Base-by-base conservation (phyloP, 768 basidiomycete species). In the Albatrellus ellisii region DNA sequence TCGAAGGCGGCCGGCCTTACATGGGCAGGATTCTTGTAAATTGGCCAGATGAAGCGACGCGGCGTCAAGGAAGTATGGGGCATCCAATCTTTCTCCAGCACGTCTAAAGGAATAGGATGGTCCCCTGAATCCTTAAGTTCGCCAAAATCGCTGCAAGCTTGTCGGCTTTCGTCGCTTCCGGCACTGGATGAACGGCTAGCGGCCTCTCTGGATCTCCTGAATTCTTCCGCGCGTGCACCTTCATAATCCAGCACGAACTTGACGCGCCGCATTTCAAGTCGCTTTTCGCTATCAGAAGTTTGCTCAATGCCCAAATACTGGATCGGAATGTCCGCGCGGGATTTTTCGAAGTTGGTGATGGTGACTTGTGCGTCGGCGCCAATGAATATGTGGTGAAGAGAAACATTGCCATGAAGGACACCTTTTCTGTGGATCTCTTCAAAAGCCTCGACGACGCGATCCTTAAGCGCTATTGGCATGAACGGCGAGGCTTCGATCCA, bases 401-500 rank as follows among this genome's bases (percentile, higher is more conserved):
- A 52, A 4, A 53, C 49, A 44, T 57, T 41, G 24, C 55, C 58
- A 42, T 61, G 52, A 41, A 65, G 26, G 46, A 66, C 48, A 46
- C 66, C 57, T 35, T 39, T 11, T 41, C 50, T 42, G 51, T 63
- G 59, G 46, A 70, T 53, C 46, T 66, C 62, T 42, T 64, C 56
- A 46, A 70, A 72, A 8, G 75, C 70, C 3, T 62, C 61, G 8
- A 80, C 54, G 43, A 71, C 68, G 25, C 61, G 61, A 42, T 68
- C 61, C 56, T 79, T 79, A 41, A 77, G 56, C 9, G 64, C 54
- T 6, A 56, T 49, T 3, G 77, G 74, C 75, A 80, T 79, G 32
- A 62, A 65, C 2, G 67, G 55, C 4, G 67, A 72, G 11, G 79
- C 72, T 47, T 77, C 69, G 46, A 75, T 66, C 76, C 78, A 79